Evolutionary conservation across 2,329 filamentous ascomycete genomes (phyloP), one percentile per base, ranked within the genome.

Genomic region (Didymella sp.): DNA sequence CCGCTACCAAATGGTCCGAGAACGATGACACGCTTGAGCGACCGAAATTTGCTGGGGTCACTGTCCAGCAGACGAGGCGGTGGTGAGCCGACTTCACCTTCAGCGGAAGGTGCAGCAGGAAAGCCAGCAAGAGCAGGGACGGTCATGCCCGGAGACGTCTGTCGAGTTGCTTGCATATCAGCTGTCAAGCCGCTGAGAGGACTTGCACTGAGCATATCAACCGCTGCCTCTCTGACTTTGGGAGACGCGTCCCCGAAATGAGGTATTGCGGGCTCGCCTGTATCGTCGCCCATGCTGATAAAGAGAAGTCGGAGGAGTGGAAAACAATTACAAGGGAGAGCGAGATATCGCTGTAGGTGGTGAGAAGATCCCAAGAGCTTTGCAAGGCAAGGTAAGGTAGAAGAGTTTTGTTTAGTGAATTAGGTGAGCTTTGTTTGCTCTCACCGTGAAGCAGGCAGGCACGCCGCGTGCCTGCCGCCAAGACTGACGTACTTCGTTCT

Each of bases 1-100:
- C 74, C 73, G 6, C 73, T 74, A 25, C 73, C 61, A 21, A 69
- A 70, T 19, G 70, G 66, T 12, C 74, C 73, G 24, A 78, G 55
- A 28, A 76, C 63, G 3, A 78, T 68, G 22, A 77, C 66, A 47
- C 74, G 71, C 72, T 65, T 68, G 33, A 63, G 37, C 7, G 49
- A 47, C 11, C 59, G 56, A 19, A 43, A 59, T 12, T 56, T 61
- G 47, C 48, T 57, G 4, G 13, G 17, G 22, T 62, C 58, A 9
- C 28, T 22, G 33, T 63, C 60, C 15, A 67, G 19, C 9, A 59
- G 51, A 11, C 56, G 56, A 31, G 30, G 17, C 9, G 42, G 24
- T 6, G 42, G 35, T 21, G 24, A 15, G 15, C 24, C n/a, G 13
- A 38, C 9, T 9, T 40, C 45, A 15, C 7, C 11, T 19, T 44